Conservation (phyloP, 495 filamentous ascomycete species). For the Xylaria flabelliformis region DNA sequence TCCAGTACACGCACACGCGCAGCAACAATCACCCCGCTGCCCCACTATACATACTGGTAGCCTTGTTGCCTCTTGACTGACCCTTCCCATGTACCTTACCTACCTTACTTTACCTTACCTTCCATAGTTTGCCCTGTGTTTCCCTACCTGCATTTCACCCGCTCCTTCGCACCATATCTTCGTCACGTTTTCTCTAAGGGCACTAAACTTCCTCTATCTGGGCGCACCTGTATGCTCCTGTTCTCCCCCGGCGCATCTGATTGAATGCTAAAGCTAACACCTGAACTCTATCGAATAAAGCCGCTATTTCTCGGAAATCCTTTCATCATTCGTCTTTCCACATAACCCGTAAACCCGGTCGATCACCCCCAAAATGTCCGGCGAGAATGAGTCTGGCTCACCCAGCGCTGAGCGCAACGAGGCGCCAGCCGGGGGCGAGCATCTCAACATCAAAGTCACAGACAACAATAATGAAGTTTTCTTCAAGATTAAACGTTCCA, state of each 20-base stretch:
- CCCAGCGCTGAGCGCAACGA: constrained; percentile 60
- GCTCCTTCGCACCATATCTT: not conserved
- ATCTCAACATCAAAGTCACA: constrained; percentile 99
- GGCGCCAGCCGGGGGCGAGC: constrained; percentile 63
- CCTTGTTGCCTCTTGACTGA: constrained; percentile 3
- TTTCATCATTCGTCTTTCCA: not conserved
- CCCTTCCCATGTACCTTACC: constrained; percentile 9
- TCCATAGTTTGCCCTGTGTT: not conserved
- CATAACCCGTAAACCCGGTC: not conserved
- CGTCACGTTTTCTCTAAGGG: not conserved
- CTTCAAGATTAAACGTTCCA: constrained; percentile 99
- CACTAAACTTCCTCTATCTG: not conserved
- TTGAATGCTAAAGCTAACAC: not conserved
- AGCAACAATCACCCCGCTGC: constrained; percentile 13
- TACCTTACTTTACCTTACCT: not conserved
- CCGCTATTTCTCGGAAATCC: not conserved
- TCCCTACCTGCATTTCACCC: not conserved
- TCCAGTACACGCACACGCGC: not conserved
- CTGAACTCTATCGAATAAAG: not conserved
- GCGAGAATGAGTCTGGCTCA: constrained; percentile 60
- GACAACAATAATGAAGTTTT: constrained; percentile 99
- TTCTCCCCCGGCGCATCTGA: not conserved
- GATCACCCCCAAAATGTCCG: constrained; percentile 54
- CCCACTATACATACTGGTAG: constrained; percentile 19
- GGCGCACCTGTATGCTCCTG: not conserved